These are phyloP conservation scores for Tephrocybe sp. DNA, from an alignment of 768 basidiomycete genomes.

Conservation along the genomic window DNA sequence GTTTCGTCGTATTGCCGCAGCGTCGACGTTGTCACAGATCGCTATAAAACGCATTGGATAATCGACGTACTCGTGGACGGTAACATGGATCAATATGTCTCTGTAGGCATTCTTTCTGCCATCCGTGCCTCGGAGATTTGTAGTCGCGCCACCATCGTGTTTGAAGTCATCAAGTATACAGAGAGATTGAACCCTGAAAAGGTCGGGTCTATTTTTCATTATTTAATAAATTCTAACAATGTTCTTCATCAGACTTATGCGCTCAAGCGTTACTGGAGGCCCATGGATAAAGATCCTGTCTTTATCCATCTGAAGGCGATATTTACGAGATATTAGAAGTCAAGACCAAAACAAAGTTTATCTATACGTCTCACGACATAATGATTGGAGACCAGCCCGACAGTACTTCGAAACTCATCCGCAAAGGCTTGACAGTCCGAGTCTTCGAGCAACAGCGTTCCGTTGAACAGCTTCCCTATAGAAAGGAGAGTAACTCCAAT, in stretches of 20 bases:
- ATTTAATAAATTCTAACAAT: no score
- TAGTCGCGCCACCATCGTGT: slow-evolving; percentile 2
- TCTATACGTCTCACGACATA: not conserved
- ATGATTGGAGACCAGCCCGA: not conserved
- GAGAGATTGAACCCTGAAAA: not conserved
- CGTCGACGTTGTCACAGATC: not conserved
- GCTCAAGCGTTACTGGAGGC: slow-evolving; percentile 11
- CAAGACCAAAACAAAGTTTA: not conserved
- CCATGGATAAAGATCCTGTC: not conserved
- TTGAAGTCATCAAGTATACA: not conserved
- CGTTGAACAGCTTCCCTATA: not conserved
- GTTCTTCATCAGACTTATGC: not conserved
- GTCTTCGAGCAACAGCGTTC: not conserved
- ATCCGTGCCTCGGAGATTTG: not conserved
- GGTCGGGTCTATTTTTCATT: not conserved
- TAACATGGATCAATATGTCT: not conserved
- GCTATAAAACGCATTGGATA: slow-evolving; percentile 5
- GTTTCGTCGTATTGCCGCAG: not conserved
- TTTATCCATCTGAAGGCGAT: no score
- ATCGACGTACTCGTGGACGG: not conserved
- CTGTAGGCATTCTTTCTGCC: not conserved
- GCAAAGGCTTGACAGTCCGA: no score
- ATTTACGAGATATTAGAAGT: slow-evolving; percentile 1
- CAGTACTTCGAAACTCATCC: not conserved
- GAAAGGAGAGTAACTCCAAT: not conserved